These are phyloP conservation scores for Saraca asoca DNA, from an alignment of 331 rosid species.

Conservation along the genomic window DNA sequence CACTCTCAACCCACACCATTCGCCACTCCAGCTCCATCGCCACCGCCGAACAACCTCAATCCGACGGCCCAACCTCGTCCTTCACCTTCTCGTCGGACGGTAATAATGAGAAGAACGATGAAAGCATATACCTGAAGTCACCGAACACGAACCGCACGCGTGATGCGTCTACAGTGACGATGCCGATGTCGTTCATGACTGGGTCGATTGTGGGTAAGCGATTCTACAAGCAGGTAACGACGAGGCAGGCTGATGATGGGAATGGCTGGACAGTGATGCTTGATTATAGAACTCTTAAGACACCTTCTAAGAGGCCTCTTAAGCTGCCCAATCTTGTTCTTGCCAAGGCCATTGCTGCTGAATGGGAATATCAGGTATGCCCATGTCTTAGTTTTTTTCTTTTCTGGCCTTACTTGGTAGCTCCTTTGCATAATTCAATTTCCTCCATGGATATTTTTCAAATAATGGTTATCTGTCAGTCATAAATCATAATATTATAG, in stretches of 20 bases:
- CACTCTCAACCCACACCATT: constrained; percentile 32
- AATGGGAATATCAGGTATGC: constrained; percentile 92
- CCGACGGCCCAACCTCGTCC: constrained; percentile 45
- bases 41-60: constrained; percentile 43
- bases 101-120: constrained; percentile 14
- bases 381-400: neutral
- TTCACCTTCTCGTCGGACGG: constrained; percentile 67
- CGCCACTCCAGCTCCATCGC: constrained; percentile 43
- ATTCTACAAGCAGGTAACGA: constrained; percentile 67
- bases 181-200: constrained; percentile 94
- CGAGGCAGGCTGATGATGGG: constrained; percentile 75
- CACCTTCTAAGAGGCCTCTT: constrained; percentile 82
- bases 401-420: neutral
- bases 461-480: too few species aligned
- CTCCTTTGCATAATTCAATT: too few species aligned
- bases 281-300: constrained; percentile 84
- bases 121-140: constrained; percentile 51
- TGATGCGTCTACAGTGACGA: constrained; percentile 66
- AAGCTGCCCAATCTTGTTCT: constrained; percentile 74
- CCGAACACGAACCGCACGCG: constrained; percentile 36
- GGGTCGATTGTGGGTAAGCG: constrained; percentile 90
- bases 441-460: too few species aligned
- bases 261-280: constrained; percentile 89
- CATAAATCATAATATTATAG: too few species aligned
- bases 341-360: constrained; percentile 92